Evolutionary conservation across 2,329 filamentous ascomycete species (phyloP).

Genomic region (Colletotrichum magnum): DNA sequence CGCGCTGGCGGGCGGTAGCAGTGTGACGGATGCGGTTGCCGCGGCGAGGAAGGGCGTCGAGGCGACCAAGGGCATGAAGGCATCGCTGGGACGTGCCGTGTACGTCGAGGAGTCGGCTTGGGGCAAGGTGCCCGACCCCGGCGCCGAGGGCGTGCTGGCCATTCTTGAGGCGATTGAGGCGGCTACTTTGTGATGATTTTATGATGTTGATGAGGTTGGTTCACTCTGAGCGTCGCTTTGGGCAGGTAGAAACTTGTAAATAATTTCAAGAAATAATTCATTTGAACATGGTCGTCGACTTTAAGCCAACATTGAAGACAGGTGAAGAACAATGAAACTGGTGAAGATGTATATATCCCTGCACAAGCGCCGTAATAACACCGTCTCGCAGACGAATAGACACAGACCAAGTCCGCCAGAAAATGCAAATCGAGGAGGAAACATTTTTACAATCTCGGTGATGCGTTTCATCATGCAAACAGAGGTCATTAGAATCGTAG

Average conservation of each 20-base stretch:
- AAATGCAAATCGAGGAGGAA: not conserved
- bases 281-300: not conserved
- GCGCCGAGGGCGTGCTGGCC: slow-evolving; percentile 71
- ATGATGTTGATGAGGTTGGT: not conserved
- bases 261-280: not conserved
- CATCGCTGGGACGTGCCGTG: slow-evolving; percentile 79
- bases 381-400: not conserved
- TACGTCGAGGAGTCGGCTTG: slow-evolving; percentile 79
- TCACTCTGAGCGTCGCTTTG: too few species aligned
- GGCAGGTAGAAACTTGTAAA: not conserved
- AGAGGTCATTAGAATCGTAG: slow-evolving; percentile 12
- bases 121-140: slow-evolving; percentile 80
- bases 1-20: slow-evolving; percentile 66
- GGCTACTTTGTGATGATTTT: not conserved
- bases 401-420: not conserved
- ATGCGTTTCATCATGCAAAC: too few species aligned
- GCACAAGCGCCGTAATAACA: not conserved
- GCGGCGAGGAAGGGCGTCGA: slow-evolving; percentile 76
- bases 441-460: too few species aligned
- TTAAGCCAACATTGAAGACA: too few species aligned
- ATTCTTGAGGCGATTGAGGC: slow-evolving; percentile 73
- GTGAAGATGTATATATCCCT: not conserved
- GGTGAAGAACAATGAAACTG: not conserved
- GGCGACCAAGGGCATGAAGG: slow-evolving; percentile 80
- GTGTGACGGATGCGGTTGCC: slow-evolving; percentile 62